Conservation (phyloP, 768 basidiomycete species). For the Amanita exitialis region DNA sequence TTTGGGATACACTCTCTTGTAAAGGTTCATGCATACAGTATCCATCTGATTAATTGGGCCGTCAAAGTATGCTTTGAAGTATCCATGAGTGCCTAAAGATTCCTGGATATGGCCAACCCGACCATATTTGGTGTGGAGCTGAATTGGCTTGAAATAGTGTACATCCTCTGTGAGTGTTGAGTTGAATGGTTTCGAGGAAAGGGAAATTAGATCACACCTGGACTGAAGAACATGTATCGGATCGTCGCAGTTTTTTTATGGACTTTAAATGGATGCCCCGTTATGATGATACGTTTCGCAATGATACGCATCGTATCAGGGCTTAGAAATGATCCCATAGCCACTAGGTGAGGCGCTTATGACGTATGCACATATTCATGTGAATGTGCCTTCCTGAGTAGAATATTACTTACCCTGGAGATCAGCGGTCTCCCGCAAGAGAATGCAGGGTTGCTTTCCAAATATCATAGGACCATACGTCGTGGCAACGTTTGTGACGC, state of each 20-base stretch:
- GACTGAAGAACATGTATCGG: slow-evolving; percentile 97
- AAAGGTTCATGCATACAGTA: slow-evolving; percentile 89
- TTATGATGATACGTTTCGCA: slow-evolving; percentile 89
- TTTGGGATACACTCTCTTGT: slow-evolving; percentile 91
- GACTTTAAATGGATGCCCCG: slow-evolving; percentile 94
- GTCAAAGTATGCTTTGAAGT: slow-evolving; percentile 95
- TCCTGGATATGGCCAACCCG: slow-evolving; percentile 84
- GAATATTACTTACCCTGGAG: slow-evolving; percentile 40
- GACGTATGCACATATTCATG: slow-evolving; percentile 4
- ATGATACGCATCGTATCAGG: slow-evolving; percentile 88
- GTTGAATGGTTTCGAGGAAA: not conserved
- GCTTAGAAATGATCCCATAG: slow-evolving; percentile 78
- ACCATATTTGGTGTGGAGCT: slow-evolving; percentile 87
- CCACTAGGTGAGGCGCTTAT: slow-evolving; percentile 74
- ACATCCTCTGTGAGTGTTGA: slow-evolving; percentile 54
- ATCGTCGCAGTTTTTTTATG: slow-evolving; percentile 97
- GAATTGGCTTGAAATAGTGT: slow-evolving; percentile 87
- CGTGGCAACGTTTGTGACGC: slow-evolving; percentile 74
- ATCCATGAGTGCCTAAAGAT: slow-evolving; percentile 93
- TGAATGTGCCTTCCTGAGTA: not conserved
- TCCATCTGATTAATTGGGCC: slow-evolving; percentile 95
- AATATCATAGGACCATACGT: slow-evolving; percentile 85
- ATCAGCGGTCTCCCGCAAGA: slow-evolving; percentile 64
- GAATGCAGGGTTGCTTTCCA: slow-evolving; percentile 71
- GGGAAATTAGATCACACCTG: slow-evolving; percentile 31